phyloP scores from a whole-genome alignment of 2,329 filamentous ascomycete genomes.

The Sporothrix curviconia region DNA sequence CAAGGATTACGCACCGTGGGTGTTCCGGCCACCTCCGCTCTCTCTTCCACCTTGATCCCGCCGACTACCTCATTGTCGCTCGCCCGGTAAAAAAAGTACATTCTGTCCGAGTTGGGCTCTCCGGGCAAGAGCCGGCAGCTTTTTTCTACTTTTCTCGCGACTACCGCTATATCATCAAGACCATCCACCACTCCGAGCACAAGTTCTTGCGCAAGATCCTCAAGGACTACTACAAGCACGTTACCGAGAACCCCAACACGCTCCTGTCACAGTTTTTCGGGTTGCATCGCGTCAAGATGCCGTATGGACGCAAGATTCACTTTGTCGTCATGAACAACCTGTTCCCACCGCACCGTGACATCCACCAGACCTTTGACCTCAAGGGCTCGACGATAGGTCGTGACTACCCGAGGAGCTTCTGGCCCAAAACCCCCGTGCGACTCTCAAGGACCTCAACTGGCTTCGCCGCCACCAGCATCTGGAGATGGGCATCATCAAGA shows the following conservation, averaged over 20 bases:
- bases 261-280: conserved; percentile 97
- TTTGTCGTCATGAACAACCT: conserved; percentile 99
- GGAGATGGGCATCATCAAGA: conserved; percentile 84
- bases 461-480: conserved; percentile 75
- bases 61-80: conserved; percentile 97
- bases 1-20: conserved; percentile 99
- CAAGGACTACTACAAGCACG: conserved; percentile 89
- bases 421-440: conserved; percentile 82
- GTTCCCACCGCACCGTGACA: conserved; percentile 93
- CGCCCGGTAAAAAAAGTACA: conserved; percentile 98
- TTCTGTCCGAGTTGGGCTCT: conserved; percentile 91
- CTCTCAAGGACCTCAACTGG: conserved; percentile 96
- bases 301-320: conserved; percentile 95
- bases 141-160: conserved; percentile 99
- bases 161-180: conserved; percentile 99
- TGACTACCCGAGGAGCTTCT: conserved; percentile 86
- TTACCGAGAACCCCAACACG: conserved; percentile 90
- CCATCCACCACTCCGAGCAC: conserved; percentile 92
- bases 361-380: conserved; percentile 92
- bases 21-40: conserved; percentile 87
- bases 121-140: conserved; percentile 97
- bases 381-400: conserved; percentile 94
- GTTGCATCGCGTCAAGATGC: conserved; percentile 94
- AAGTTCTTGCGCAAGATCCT: conserved; percentile 78
- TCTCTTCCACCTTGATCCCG: conserved; percentile 86